These are phyloP conservation scores for Physcia stellaris DNA, from an alignment of 495 filamentous ascomycete species.

Conservation along the genomic window DNA sequence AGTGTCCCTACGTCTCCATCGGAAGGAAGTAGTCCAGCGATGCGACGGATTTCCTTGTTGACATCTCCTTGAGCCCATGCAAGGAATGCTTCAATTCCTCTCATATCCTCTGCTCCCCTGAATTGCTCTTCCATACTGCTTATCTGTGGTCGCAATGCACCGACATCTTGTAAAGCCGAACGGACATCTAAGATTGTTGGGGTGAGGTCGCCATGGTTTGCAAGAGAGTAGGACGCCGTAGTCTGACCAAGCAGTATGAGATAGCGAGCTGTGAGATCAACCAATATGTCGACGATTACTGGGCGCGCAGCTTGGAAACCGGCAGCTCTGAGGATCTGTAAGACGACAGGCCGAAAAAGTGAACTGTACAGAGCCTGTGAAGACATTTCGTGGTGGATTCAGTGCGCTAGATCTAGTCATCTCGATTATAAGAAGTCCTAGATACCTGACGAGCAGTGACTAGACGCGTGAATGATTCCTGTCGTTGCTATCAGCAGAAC, in stretches of 20 bases:
- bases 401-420: too few species aligned
- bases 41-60: constrained; percentile 59
- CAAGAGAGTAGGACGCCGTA: constrained; percentile 46
- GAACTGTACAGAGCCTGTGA: constrained; percentile 45
- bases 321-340: constrained; percentile 73
- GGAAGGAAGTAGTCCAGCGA: constrained; percentile 40
- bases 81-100: constrained; percentile 58
- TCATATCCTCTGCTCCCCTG: constrained; percentile 51
- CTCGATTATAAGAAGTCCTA: too few species aligned
- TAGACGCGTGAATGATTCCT: too few species aligned
- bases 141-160: constrained; percentile 50
- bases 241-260: constrained; percentile 49
- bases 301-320: constrained; percentile 65
- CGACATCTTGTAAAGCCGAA: constrained; percentile 65
- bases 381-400: too few species aligned
- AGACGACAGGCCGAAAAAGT: constrained; percentile 62
- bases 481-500: too few species aligned
- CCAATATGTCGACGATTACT: constrained; percentile 61
- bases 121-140: constrained; percentile 44
- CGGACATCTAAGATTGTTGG: constrained; percentile 63
- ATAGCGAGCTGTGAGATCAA: constrained; percentile 64
- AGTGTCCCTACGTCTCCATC: constrained; percentile 25
- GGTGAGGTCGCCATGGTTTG: constrained; percentile 33
- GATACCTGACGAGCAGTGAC: too few species aligned
- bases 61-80: constrained; percentile 55